These are phyloP conservation scores for Asterophora parasitica DNA, from an alignment of 768 basidiomycete species.

Conservation along the genomic window DNA sequence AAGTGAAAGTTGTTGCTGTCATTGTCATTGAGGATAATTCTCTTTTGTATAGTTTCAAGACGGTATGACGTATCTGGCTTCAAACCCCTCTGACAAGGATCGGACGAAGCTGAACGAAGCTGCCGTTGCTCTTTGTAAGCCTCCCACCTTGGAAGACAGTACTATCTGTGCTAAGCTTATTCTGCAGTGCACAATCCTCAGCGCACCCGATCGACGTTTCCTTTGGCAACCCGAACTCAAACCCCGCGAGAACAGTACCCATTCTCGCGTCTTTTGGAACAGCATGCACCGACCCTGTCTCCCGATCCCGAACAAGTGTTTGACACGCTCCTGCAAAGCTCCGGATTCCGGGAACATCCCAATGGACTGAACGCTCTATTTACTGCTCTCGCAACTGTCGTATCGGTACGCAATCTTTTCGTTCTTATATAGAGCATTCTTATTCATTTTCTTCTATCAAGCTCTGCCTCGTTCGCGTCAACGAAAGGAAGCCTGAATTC, in stretches of 20 bases:
- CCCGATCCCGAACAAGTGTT: slow-evolving; percentile 4
- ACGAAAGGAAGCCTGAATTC: neutral
- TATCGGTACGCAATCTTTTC: slow-evolving; percentile 9
- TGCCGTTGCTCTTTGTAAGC: slow-evolving; percentile 13
- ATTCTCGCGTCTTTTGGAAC: slow-evolving; percentile 4
- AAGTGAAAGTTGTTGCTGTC: too few species aligned
- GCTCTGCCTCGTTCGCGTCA: slow-evolving; percentile 11
- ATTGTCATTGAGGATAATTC: too few species aligned
- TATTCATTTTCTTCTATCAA: neutral
- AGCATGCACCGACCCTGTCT: neutral
- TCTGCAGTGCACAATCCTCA: slow-evolving; percentile 8
- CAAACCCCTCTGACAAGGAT: neutral
- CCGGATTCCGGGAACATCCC: slow-evolving; percentile 7
- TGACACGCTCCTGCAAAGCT: slow-evolving; percentile 2
- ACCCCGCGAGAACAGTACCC: neutral
- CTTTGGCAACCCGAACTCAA: neutral
- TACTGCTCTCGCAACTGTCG: slow-evolving; percentile 7
- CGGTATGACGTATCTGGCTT: slow-evolving; percentile 9
- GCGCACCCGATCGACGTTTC: slow-evolving; percentile 1
- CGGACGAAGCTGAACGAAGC: slow-evolving; percentile 10
- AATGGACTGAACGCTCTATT: slow-evolving; percentile 14
- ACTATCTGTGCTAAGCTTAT: neutral
- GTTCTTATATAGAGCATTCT: too few species aligned
- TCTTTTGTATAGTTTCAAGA: slow-evolving; percentile 4
- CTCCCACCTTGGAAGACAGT: neutral